phyloP scores from a whole-genome alignment of 345 rosid species.

The Camelina laxa region DNA sequence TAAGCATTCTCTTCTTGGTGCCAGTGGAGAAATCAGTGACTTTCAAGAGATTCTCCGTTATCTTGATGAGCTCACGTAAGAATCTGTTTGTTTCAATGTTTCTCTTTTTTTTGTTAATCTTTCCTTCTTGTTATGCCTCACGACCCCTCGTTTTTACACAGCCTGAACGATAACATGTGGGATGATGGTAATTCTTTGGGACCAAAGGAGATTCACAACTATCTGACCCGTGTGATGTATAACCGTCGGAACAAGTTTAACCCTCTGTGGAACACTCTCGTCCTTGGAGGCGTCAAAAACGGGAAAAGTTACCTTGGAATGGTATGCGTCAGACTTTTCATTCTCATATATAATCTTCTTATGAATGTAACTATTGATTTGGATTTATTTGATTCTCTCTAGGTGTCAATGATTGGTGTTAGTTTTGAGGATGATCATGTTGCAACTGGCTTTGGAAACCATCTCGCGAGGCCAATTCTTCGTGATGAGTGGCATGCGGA shows the following conservation, averaged over 20 bases:
- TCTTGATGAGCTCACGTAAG: slow-evolving; percentile 95
- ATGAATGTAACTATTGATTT: slow-evolving; percentile 25
- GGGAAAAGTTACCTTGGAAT: slow-evolving; percentile 94
- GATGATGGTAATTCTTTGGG: slow-evolving; percentile 99
- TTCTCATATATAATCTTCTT: neutral
- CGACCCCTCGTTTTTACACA: slow-evolving; percentile 45
- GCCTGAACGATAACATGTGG: slow-evolving; percentile 98
- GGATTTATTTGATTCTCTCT: slow-evolving; percentile 26
- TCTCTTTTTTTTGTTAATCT: neutral
- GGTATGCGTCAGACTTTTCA: slow-evolving; percentile 49
- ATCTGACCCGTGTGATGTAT: slow-evolving; percentile 90
- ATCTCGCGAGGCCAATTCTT: slow-evolving; percentile 93
- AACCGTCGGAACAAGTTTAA: slow-evolving; percentile 95
- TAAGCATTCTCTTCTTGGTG: slow-evolving; percentile 95
- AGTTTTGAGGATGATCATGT: slow-evolving; percentile 90
- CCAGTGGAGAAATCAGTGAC: slow-evolving; percentile 96
- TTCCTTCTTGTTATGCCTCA: slow-evolving; percentile 30
- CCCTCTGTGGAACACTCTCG: slow-evolving; percentile 96
- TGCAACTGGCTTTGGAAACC: slow-evolving; percentile 98
- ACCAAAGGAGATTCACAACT: slow-evolving; percentile 98
- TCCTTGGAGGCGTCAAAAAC: slow-evolving; percentile 95
- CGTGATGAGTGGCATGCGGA: slow-evolving; percentile 93
- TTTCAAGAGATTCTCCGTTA: slow-evolving; percentile 88
- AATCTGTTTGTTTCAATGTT: neutral
- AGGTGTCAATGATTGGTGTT: slow-evolving; percentile 97